A percentile compares a stretch with the other conserved stretches of the same genome.
These are phyloP conservation scores for Talaromyces sp. DNA, from an alignment of 2,329 filamentous ascomycete species.

Conservation along the genomic window DNA sequence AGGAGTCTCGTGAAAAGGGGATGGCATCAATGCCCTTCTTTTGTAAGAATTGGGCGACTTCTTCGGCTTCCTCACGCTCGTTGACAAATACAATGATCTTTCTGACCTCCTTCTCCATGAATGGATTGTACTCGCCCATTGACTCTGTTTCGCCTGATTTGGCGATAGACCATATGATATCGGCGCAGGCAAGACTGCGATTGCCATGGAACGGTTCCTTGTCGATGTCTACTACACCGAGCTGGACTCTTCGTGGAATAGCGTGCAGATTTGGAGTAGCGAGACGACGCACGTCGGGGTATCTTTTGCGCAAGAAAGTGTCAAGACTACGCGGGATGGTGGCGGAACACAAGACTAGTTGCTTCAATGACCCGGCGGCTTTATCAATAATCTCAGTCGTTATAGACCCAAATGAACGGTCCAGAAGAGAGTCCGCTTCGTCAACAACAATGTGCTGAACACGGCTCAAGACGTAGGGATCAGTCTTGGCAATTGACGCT, in stretches of 20 bases:
- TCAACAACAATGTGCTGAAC: constrained; percentile 87
- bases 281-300: constrained; percentile 77
- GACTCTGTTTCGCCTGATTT: constrained; percentile 60
- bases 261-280: constrained; percentile 95
- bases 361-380: constrained; percentile 73
- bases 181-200: constrained; percentile 87
- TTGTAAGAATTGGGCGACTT: constrained; percentile 73
- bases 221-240: constrained; percentile 87
- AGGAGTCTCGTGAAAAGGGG: constrained; percentile 79
- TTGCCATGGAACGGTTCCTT: constrained; percentile 92
- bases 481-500: constrained; percentile 78
- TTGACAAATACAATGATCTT: constrained; percentile 95
- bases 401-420: constrained; percentile 82
- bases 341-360: constrained; percentile 89
- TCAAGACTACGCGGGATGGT: constrained; percentile 92
- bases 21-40: constrained; percentile 86
- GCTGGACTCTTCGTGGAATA: constrained; percentile 88
- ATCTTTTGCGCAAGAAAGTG: constrained; percentile 73
- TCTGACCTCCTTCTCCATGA: constrained; percentile 60
- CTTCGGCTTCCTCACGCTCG: constrained; percentile 81
- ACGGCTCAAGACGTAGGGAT: constrained; percentile 88
- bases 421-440: constrained; percentile 93
- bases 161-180: constrained; percentile 90
- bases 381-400: constrained; percentile 82
- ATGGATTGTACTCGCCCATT: constrained; percentile 31